These are phyloP conservation scores for Polytrichum formosum DNA, from an alignment of 225 moss, liverwort and hornwort species.

Conservation along the genomic window DNA sequence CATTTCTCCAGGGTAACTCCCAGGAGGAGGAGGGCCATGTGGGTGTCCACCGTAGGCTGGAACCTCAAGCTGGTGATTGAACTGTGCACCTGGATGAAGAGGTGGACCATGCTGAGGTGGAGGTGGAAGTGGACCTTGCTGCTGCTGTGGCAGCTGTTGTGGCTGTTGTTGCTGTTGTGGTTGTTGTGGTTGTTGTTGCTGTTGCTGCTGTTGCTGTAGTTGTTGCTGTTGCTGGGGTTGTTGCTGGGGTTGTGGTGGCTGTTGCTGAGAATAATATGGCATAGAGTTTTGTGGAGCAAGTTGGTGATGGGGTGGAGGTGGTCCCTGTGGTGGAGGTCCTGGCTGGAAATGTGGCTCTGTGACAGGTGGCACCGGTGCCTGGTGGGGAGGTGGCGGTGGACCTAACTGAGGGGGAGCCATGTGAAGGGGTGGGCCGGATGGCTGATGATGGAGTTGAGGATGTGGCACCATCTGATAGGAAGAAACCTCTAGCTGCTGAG, in stretches of 20 bases:
- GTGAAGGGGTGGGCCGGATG: slow-evolving; percentile 15
- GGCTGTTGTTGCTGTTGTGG: slow-evolving; percentile 26
- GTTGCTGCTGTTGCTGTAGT: slow-evolving; percentile 21
- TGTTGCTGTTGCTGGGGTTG: slow-evolving; percentile 38
- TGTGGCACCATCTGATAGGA: slow-evolving; percentile 24
- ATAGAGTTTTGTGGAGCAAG: slow-evolving; percentile 26
- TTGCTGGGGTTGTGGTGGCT: slow-evolving; percentile 23
- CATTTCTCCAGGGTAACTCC: slow-evolving; percentile 33
- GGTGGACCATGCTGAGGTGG: slow-evolving; percentile 44
- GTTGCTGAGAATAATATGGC: slow-evolving; percentile 28
- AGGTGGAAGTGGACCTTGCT: slow-evolving; percentile 29
- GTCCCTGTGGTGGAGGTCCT: slow-evolving; percentile 43
- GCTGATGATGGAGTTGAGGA: slow-evolving; percentile 31
- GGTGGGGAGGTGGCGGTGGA: slow-evolving; percentile 31
- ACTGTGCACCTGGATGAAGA: slow-evolving; percentile 19
- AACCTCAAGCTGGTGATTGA: slow-evolving; percentile 55
- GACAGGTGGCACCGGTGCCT: background rate
- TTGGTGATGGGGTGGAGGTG: slow-evolving; percentile 17
- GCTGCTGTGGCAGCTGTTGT: slow-evolving; percentile 23
- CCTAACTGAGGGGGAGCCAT: slow-evolving; percentile 44
- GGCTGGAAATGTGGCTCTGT: slow-evolving; percentile 11
- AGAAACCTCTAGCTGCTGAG: slow-evolving; percentile 40
- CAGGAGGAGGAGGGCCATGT: slow-evolving; percentile 44
- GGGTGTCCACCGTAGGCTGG: slow-evolving; percentile 51
- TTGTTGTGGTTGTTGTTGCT: slow-evolving; percentile 30